These are phyloP conservation scores for Coniochaeta sp. DNA, from an alignment of 2,329 filamentous ascomycete genomes.

Conservation along the genomic window DNA sequence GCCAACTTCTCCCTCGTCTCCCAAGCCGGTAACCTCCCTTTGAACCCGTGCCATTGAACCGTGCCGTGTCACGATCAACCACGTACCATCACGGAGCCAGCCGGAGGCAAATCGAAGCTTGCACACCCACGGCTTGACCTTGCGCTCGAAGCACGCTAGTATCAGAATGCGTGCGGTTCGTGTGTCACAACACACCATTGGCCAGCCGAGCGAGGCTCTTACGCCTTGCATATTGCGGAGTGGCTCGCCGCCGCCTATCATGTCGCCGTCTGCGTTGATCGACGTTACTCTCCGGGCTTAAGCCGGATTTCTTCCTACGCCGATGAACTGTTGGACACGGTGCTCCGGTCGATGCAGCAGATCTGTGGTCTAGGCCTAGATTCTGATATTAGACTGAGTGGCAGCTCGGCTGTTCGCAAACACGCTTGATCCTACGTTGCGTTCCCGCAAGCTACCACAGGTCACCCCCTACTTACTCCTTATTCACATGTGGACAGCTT, in stretches of 20 bases:
- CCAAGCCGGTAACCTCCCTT: neutral
- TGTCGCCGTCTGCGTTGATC: neutral
- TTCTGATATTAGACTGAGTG: neutral
- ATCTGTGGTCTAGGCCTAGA: neutral
- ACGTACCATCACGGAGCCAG: neutral
- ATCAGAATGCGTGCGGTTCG: neutral
- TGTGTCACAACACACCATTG: neutral
- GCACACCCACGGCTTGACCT: neutral
- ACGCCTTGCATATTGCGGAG: neutral
- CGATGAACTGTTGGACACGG: neutral
- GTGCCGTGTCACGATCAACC: constrained; percentile 3
- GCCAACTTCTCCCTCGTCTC: neutral
- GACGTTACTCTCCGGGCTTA: neutral
- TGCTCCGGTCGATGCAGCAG: neutral
- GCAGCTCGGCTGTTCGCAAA: neutral
- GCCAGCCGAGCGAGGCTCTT: constrained; percentile 1
- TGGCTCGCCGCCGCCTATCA: neutral
- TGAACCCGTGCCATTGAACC: constrained; percentile 5
- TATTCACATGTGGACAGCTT: neutral
- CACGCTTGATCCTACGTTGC: neutral
- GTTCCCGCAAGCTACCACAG: neutral
- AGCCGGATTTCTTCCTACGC: neutral
- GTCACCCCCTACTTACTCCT: neutral
- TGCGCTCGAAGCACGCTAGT: neutral
- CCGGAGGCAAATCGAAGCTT: neutral